These are phyloP conservation scores for Ascochyta clinopodiicola DNA, from an alignment of 2,329 filamentous ascomycete species.

Conservation along the genomic window DNA sequence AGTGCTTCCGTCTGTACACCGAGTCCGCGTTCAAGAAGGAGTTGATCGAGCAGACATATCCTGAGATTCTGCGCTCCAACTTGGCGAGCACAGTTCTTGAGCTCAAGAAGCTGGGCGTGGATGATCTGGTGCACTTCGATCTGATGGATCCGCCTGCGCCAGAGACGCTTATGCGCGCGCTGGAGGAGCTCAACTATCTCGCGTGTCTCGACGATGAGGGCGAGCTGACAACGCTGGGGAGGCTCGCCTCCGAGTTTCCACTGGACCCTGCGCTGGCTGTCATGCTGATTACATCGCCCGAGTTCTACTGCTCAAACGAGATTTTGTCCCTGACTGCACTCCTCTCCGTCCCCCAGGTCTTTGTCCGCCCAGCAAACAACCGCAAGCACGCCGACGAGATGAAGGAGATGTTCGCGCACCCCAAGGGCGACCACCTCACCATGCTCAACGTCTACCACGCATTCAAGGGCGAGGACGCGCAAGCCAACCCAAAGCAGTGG, in stretches of 20 bases:
- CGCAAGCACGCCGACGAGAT: conserved; percentile 95
- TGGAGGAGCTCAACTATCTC: conserved; percentile 97
- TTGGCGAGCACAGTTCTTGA: conserved; percentile 93
- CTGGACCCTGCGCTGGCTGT: conserved; percentile 93
- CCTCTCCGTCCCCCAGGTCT: conserved; percentile 92
- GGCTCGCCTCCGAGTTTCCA: conserved; percentile 91
- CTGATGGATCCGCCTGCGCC: conserved; percentile 98
- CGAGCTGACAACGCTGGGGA: conserved; percentile 84
- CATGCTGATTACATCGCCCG: conserved; percentile 96
- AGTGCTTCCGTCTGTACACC: conserved; percentile 97
- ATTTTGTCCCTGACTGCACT: conserved; percentile 94
- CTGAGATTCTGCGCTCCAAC: conserved; percentile 94
- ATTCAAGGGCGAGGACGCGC: conserved; percentile 78
- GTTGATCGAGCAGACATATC: conserved; percentile 95
- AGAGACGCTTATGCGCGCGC: conserved; percentile 95
- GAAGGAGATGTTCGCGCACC: conserved; percentile 92
- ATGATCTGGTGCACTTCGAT: conserved; percentile 97
- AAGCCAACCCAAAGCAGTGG: conserved; percentile 84
- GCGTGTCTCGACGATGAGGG: conserved; percentile 97
- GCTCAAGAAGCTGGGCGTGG: conserved; percentile 93
- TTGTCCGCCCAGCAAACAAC: conserved; percentile 82
- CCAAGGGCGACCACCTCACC: conserved; percentile 93
- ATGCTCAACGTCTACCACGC: conserved; percentile 98
- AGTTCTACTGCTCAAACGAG: conserved; percentile 99
- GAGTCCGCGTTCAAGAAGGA: conserved; percentile 97